Evolutionary conservation across 106 monocot species (phyloP).

Genomic region (Triglochin maritima): DNA sequence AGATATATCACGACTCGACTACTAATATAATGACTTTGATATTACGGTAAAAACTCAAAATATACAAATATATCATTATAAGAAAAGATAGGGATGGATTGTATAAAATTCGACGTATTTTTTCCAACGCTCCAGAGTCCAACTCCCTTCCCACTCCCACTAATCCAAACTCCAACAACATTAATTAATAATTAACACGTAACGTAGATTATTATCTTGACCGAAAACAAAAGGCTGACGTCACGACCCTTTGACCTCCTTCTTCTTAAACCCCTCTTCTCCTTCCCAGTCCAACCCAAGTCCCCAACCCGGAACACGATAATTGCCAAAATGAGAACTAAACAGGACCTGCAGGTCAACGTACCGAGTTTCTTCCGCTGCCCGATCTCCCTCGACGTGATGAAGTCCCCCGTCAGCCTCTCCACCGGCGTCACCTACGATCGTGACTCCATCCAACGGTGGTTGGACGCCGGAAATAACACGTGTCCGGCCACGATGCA

Average conservation of each 20-base stretch:
- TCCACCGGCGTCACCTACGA: constrained; percentile 96
- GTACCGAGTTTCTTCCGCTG: constrained; percentile 74
- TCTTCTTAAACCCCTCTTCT: background rate
- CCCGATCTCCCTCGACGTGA: constrained; percentile 92
- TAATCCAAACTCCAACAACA: background rate
- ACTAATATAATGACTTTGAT: too few species aligned
- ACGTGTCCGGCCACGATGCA: constrained; percentile 88
- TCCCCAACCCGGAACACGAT: background rate
- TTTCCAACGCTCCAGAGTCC: background rate
- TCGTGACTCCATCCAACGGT: constrained; percentile 68
- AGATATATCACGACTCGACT: too few species aligned
- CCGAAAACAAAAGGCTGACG: too few species aligned
- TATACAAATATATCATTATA: too few species aligned
- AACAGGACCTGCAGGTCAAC: constrained; percentile 34
- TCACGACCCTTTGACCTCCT: background rate
- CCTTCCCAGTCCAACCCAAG: background rate
- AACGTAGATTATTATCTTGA: too few species aligned
- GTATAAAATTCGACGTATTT: too few species aligned
- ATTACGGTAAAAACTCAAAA: too few species aligned
- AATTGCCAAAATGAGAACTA: background rate
- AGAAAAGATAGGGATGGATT: too few species aligned
- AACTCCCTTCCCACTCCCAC: background rate
- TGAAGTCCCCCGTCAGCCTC: constrained; percentile 93
- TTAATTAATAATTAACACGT: too few species aligned
- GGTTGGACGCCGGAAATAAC: constrained; percentile 76